Base-by-base conservation (phyloP, 768 basidiomycete species). In the Termitomyces sp. region DNA sequence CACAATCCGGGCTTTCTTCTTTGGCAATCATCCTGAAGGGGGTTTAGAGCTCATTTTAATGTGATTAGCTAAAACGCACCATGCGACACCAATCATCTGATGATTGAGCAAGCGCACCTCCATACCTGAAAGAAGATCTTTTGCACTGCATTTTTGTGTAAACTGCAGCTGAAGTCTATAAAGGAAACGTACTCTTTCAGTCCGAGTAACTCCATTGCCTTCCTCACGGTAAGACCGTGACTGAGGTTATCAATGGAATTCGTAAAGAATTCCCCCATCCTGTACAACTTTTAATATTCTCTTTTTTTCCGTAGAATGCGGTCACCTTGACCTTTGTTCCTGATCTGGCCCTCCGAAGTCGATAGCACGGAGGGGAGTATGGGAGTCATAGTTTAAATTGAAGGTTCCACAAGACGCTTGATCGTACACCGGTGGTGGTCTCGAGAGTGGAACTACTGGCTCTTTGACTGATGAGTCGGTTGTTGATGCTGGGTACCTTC, bases 21-120 rank as follows among this genome's bases (percentile, higher is more conserved):
- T 85, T 82, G 16, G 84, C 75, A 0, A 87, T 57, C 89, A 92
- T 90, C 84, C 83, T 83, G 35, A 4, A 24, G n/a, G 30, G 5
- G 32, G 18, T 33, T 13, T 9, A 33, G 52, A 26, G 22, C 18
- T 35, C 16, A 42, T n/a, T 16, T 43, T 4, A 43, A 5, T 33
- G 16, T 33, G n/a, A 13, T 33, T 22, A 6, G 48, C n/a, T 14
- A 22, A 16, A 24, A 61, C 72, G 35, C 58, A 81, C 86, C 89
- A 92, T 38, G 80, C 80, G 18, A 92, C 89, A 0, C 91, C 90
- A 52, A 92, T 85, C 38, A 81, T 74, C 69, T 92, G 88, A 65
- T 92, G 91, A 7, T 83, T 80, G 59, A 92, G 74, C 9, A 92
- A 75, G 4, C 82, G 77, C 12, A 91, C 81, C 65, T 85, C 84